Evolutionary conservation across 345 rosid species (phyloP).

Genomic region (Eutrema heterophyllum): DNA sequence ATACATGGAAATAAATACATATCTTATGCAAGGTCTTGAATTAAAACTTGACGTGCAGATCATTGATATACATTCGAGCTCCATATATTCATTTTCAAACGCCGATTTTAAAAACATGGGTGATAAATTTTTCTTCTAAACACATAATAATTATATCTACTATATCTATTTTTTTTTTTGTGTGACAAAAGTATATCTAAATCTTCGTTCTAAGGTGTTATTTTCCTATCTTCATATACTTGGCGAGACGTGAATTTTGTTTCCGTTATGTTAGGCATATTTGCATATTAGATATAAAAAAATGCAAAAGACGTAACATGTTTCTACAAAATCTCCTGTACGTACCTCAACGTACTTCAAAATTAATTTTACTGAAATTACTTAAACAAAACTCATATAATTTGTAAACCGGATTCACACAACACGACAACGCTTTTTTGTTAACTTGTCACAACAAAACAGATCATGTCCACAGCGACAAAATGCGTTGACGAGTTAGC

Average conservation of each 20-base stretch:
- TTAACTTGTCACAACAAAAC: not conserved
- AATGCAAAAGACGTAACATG: not conserved
- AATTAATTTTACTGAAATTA: not conserved
- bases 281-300: not conserved
- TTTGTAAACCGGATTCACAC: not conserved
- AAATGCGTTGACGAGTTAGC: not conserved
- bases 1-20: not conserved
- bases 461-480: not conserved
- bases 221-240: not conserved
- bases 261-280: not conserved
- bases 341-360: not conserved
- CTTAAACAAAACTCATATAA: not conserved
- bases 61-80: not conserved
- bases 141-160: too few relatives aligned
- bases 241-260: not conserved
- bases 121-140: too few relatives aligned
- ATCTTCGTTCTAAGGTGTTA: not conserved
- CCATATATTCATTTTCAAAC: not conserved
- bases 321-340: not conserved
- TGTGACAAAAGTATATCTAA: not conserved
- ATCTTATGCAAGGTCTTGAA: not conserved
- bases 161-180: too few relatives aligned
- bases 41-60: not conserved
- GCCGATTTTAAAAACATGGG: not conserved
- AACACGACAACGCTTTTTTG: not conserved